Base-by-base conservation (phyloP, 805 yeast genomes). In the Barnettozyma californica region DNA sequence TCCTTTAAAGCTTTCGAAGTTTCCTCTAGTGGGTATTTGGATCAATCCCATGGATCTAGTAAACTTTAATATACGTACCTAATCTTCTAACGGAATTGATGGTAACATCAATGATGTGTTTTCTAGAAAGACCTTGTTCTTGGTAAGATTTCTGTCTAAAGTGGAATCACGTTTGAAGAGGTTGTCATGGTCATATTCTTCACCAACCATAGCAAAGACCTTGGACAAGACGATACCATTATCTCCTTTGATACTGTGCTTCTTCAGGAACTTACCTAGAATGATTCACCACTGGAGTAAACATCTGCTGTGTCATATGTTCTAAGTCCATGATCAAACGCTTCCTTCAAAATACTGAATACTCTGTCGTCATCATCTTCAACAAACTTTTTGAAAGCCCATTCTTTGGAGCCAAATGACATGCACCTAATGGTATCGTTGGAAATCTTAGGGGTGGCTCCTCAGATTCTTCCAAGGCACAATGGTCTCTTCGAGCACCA, bases 31-130 rank as follows among this genome's bases (percentile, higher is more conserved):
- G 82, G 78, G 76, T 70, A 4, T 64, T 55, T 21, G 56, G 56
- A 60, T 81, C 85, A 44, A 70, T 61, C 46, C 85, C 62, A 61
- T 81, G 86, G 55, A 81, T 76, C 62, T 78, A 84, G n/a, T 71
- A 65, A 19, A 80, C 69, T 57, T 77, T 81, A 44, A 76, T 69
- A 54, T 75, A 72, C 2, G 81, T 76, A 4, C 81, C 81, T 48
- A 77, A 59, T 56, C 81, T 65, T 51, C 66, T 64, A 13, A 69
- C 71, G 4, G 76, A 69, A 7, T 63, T 57, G 37, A 13, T 16
- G 62, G 54, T 43, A 69, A 40, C 75, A 48, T 73, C 33, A 29
- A 29, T 29, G 16, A 29, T 29, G 56, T 75, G 78, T 50, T 73
- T 75, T 47, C 77, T 56, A 5, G 74, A 69, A 13, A 70, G 54